Evolutionary conservation across 257 asterid species (phyloP).

Genomic region (Handroanthus guayacan): DNA sequence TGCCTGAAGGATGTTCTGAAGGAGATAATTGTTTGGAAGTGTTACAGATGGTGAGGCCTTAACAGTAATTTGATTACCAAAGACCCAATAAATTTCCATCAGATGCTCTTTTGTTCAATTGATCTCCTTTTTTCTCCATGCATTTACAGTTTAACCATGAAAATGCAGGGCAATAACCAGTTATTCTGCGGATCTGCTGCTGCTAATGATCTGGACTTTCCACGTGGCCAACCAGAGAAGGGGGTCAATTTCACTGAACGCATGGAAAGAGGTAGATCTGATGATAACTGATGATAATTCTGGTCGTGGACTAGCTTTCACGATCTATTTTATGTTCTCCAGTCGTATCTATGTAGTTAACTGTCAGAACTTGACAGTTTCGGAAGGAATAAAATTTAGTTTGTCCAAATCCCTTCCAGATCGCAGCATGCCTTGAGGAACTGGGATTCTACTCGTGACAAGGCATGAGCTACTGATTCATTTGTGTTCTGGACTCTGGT

Average conservation of each 20-base stretch:
- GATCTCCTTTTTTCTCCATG: background rate
- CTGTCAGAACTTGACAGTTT: slow-evolving; percentile 50
- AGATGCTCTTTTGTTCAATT: background rate
- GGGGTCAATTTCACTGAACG: slow-evolving; percentile 27
- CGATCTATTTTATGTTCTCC: slow-evolving; percentile 45
- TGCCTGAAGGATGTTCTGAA: slow-evolving; percentile 33
- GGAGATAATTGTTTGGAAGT: slow-evolving; percentile 29
- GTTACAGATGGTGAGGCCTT: slow-evolving; percentile 47
- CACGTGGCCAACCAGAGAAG: slow-evolving; percentile 34
- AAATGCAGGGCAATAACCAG: slow-evolving; percentile 45
- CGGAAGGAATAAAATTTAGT: slow-evolving; percentile 46
- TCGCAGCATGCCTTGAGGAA: slow-evolving; percentile 46
- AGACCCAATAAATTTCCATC: background rate
- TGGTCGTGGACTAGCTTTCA: slow-evolving; percentile 44
- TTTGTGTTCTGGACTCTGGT: slow-evolving; percentile 20
- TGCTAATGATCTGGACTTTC: slow-evolving; percentile 27
- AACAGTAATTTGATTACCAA: background rate
- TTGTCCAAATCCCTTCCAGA: slow-evolving; percentile 46
- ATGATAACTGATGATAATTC: slow-evolving; percentile 57
- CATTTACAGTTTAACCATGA: slow-evolving; percentile 27
- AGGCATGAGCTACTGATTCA: slow-evolving; percentile 44
- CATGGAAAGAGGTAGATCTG: slow-evolving; percentile 56
- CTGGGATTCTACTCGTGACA: slow-evolving; percentile 37
- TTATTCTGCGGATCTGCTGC: slow-evolving; percentile 36
- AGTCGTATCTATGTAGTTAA: slow-evolving; percentile 42